phyloP scores from a whole-genome alignment of 371 early-diverging fungal species.

The Actinomortierella ambigua region DNA sequence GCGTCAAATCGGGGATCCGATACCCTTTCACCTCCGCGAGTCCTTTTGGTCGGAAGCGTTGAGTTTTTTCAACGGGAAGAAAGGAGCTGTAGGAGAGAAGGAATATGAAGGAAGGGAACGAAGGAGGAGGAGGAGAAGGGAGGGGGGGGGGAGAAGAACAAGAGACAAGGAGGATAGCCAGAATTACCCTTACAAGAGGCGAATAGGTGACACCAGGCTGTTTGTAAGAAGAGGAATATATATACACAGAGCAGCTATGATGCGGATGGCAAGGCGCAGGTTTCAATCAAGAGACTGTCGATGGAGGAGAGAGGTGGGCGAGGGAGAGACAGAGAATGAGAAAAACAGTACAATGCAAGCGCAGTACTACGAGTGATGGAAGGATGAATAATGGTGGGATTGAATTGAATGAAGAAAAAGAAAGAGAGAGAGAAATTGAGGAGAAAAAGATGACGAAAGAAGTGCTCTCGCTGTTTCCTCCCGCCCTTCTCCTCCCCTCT shows the following conservation, averaged over 20 bases:
- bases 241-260: too few relatives aligned
- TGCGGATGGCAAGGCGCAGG: too few relatives aligned
- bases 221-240: too few relatives aligned
- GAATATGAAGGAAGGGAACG: too few relatives aligned
- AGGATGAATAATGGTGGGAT: background rate
- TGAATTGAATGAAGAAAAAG: background rate
- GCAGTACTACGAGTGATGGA: background rate
- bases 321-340: background rate
- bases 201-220: background rate
- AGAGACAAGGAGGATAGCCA: background rate
- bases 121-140: background rate
- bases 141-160: background rate
- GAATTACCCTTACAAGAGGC: background rate
- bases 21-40: too few relatives aligned
- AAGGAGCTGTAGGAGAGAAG: too few relatives aligned
- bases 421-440: background rate
- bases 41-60: too few relatives aligned
- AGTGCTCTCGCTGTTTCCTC: slow-evolving; percentile 3
- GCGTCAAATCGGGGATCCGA: too few relatives aligned
- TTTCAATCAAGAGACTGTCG: background rate
- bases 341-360: background rate
- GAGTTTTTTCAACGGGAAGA: too few relatives aligned
- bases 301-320: background rate
- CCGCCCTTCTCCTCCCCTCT: background rate
- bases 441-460: background rate